Percentiles rank a stretch among this genome's conserved stretches.
phyloP scores from a whole-genome alignment of 2,329 filamentous ascomycete genomes.

The Trichoderma simmonsii region DNA sequence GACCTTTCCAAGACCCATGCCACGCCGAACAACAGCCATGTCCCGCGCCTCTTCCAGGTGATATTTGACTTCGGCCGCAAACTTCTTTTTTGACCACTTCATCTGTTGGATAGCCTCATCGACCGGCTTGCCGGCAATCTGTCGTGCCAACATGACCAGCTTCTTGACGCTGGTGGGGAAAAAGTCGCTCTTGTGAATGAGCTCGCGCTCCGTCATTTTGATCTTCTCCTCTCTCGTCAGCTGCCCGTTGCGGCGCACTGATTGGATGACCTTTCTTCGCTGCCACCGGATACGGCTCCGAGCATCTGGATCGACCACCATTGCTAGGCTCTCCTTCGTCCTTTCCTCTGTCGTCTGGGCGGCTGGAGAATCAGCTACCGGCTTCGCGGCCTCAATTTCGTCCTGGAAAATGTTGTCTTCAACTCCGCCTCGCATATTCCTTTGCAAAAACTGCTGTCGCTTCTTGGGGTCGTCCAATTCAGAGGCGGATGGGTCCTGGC shows the following conservation, averaged over 20 bases:
- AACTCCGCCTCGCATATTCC: constrained; percentile 40
- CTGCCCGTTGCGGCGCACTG: constrained; percentile 58
- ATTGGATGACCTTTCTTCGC: constrained; percentile 76
- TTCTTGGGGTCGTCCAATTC: constrained; percentile 44
- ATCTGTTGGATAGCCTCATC: constrained; percentile 94
- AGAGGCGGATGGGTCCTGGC: constrained; percentile 25
- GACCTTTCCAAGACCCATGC: constrained; percentile 71
- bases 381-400: constrained; percentile 42
- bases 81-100: constrained; percentile 93
- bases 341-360: constrained; percentile 37
- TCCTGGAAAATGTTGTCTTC: constrained; percentile 64
- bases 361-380: constrained; percentile 18
- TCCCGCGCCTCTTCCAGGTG: constrained; percentile 81
- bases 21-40: constrained; percentile 71
- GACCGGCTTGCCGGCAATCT: constrained; percentile 90
- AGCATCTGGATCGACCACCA: constrained; percentile 73
- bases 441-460: constrained; percentile 40
- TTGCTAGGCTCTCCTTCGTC: constrained; percentile 53
- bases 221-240: constrained; percentile 62
- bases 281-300: constrained; percentile 70
- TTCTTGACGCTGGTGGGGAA: constrained; percentile 92
- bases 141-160: constrained; percentile 76
- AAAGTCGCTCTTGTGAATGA: constrained; percentile 60
- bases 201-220: constrained; percentile 58
- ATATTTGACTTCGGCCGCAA: constrained; percentile 72